A percentile compares a stretch with the other conserved stretches of the same genome.
These are phyloP conservation scores for Deinandra increscens DNA, from an alignment of 129 eudicot species.

Conservation along the genomic window DNA sequence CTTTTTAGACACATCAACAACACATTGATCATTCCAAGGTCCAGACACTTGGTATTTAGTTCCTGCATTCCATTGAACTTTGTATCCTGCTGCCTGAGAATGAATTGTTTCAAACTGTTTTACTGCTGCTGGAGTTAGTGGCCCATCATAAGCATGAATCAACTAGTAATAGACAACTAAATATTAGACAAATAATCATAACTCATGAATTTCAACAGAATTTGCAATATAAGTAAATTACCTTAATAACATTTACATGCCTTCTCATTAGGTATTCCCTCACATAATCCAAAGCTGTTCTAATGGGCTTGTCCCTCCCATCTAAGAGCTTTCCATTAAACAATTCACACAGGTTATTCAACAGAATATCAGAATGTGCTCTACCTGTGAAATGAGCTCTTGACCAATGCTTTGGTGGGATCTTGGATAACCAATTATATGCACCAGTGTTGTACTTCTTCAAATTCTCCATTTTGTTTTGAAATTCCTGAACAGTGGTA, in stretches of 20 bases:
- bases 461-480: not conserved
- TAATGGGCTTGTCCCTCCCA: not conserved
- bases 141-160: not conserved
- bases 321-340: not conserved
- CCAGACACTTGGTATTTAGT: not conserved
- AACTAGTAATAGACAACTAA: too few relatives aligned
- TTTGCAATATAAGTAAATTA: too few relatives aligned
- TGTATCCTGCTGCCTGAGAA: too few relatives aligned
- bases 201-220: too few relatives aligned
- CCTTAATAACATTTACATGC: not conserved
- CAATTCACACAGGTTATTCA: not conserved
- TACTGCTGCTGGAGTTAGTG: not conserved
- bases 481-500: not conserved
- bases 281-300: not conserved
- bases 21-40: not conserved
- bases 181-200: too few relatives aligned
- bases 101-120: not conserved
- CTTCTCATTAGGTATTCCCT: not conserved
- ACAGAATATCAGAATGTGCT: not conserved
- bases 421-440: not conserved
- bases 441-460: not conserved
- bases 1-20: not conserved
- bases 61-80: not conserved
- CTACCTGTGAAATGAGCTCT: not conserved
- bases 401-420: not conserved